Evolutionary conservation across 2,329 filamentous ascomycete species (phyloP).

Genomic region (Neopestalotiopsis sp.): DNA sequence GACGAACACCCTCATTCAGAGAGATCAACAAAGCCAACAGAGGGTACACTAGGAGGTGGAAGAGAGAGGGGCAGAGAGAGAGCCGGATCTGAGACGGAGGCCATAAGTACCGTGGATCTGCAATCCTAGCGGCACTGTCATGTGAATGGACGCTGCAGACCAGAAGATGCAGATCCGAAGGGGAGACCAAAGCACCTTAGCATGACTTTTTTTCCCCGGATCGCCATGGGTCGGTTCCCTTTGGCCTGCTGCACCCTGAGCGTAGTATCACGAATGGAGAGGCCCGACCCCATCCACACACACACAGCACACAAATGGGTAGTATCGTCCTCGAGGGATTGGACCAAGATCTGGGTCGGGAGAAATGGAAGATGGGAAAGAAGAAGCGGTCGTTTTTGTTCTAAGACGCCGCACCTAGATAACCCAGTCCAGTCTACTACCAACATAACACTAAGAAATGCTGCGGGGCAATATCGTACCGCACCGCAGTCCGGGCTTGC

Average conservation of each 20-base stretch:
- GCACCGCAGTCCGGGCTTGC: no score
- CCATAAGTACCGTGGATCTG: conserved; percentile 1
- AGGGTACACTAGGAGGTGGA: background rate
- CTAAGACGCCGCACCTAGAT: no score
- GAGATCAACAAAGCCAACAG: background rate
- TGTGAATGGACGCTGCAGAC: background rate
- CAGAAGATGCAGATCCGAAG: background rate
- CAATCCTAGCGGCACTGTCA: background rate
- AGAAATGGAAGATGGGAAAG: no score
- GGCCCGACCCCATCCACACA: no score
- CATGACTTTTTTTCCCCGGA: conserved; percentile 1
- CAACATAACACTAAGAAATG: background rate
- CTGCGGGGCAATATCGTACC: background rate
- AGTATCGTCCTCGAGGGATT: no score
- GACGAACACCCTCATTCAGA: background rate
- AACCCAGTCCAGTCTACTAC: no score
- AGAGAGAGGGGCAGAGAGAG: background rate
- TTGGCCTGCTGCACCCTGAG: background rate
- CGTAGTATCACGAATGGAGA: no score
- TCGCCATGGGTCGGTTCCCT: background rate
- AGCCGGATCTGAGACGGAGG: background rate
- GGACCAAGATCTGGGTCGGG: no score
- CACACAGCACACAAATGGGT: no score
- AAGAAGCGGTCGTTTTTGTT: no score
- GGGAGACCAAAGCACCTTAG: background rate